Conservation (phyloP, 768 basidiomycete genomes). For the Dentipellis sp. region DNA sequence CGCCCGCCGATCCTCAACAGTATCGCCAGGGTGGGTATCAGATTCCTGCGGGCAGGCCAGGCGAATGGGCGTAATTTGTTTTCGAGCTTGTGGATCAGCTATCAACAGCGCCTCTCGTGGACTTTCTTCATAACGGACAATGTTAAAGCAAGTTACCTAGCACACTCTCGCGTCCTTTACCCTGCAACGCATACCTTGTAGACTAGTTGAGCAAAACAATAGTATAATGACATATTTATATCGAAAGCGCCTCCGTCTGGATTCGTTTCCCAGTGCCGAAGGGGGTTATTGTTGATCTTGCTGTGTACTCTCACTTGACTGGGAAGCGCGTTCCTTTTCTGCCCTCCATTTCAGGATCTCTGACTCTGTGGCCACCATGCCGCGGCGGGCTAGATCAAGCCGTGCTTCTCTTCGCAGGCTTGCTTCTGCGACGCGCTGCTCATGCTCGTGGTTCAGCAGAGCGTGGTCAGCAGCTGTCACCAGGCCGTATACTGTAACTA, state of each 20-base stretch:
- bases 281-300: not conserved
- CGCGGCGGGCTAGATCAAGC: conserved; percentile 63
- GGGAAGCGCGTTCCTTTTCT: conserved; percentile 21
- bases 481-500: conserved; percentile 57
- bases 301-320: not conserved
- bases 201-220: not conserved
- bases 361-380: conserved; percentile 73
- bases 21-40: conserved; percentile 14
- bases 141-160: too few relatives aligned
- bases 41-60: not conserved
- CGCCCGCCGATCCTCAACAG: conserved; percentile 1
- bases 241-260: not conserved
- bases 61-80: not conserved
- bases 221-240: conserved; percentile 9
- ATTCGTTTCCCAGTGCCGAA: not conserved
- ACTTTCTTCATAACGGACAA: too few relatives aligned
- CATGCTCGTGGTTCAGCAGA: conserved; percentile 59
- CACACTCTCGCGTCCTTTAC: too few relatives aligned
- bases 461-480: conserved; percentile 72
- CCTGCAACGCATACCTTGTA: too few relatives aligned
- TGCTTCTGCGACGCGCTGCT: conserved; percentile 59
- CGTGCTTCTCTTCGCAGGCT: conserved; percentile 63
- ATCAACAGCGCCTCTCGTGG: too few relatives aligned
- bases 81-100: not conserved
- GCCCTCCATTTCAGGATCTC: conserved; percentile 77